Evolutionary conservation across 352 stramenopile species (phyloP).

Genomic region (Globisporangium megalacanthum): DNA sequence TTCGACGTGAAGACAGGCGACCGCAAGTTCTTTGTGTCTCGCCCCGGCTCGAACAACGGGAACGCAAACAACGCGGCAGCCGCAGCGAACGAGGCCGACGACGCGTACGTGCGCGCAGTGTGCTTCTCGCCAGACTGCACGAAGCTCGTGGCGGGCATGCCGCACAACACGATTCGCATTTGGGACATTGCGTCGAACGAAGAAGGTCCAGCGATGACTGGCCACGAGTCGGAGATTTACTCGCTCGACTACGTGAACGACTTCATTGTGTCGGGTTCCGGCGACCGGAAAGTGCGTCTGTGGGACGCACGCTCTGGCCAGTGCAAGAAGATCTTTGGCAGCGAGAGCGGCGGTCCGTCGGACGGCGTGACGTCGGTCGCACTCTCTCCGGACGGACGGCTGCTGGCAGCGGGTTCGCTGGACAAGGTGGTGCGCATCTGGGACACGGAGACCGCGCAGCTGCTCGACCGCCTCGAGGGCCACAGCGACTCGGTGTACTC

Average conservation of each 20-base stretch:
- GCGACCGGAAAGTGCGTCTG: conserved; percentile 76
- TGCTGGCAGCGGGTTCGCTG: conserved; percentile 71
- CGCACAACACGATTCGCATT: conserved; percentile 83
- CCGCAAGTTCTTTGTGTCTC: conserved; percentile 76
- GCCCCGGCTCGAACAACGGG: conserved; percentile 42
- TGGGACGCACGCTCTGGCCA: conserved; percentile 79
- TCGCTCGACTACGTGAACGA: conserved; percentile 84
- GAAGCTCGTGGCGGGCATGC: conserved; percentile 85
- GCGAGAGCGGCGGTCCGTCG: conserved; percentile 68
- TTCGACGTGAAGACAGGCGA: conserved; percentile 84
- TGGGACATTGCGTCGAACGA: conserved; percentile 87
- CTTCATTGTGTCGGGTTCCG: conserved; percentile 82
- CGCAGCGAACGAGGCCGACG: conserved; percentile 61
- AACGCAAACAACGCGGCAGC: conserved; percentile 23
- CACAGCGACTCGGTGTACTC: conserved; percentile 87
- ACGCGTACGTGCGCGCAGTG: conserved; percentile 78
- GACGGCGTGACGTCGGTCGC: conserved; percentile 82
- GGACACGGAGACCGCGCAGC: conserved; percentile 76
- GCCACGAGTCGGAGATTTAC: conserved; percentile 86
- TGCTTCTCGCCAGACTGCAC: conserved; percentile 83
- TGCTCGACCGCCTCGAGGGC: conserved; percentile 76
- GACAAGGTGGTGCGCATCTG: conserved; percentile 87
- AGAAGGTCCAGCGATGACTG: conserved; percentile 73
- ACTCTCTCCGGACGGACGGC: conserved; percentile 66
- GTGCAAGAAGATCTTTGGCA: conserved; percentile 84